Evolutionary conservation across 148 eudicot species (phyloP), one percentile per base, ranked within the genome.

Genomic region (Chenopodium quinoa): DNA sequence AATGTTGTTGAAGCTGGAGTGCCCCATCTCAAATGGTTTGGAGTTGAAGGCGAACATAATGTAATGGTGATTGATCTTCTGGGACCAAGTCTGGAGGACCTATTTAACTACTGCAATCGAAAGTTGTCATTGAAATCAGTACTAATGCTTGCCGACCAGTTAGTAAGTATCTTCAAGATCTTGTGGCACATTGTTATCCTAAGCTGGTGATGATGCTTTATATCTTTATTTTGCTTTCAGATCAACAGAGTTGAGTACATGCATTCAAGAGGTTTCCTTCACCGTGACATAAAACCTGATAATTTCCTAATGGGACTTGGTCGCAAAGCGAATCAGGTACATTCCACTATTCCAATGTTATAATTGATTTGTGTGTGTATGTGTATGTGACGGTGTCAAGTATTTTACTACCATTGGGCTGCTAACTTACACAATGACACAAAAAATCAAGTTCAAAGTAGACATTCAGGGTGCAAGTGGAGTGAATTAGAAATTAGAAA

Each of bases 221-320:
- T 56, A 77, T 48, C 63, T 77, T 79, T 40, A 22, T 75, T 40
- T 44, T 71, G 20, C 34, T 78, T 85, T 71, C 84, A 93, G 97
- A 91, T 93, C 75, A 91, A 88, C 73, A 86, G 97, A 85, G 93
- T 93, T 75, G 97, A 93, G 81, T 91, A 89, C 84, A 90, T 92
- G 93, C 97, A 93, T 77, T 85, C 92, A 5, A 91, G 91, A 89
- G 94, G 97, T 64, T 92, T 93, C 84, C 97, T 93, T 88, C 97
- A 93, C 85, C 97, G 97, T 85, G 97, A 93, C 78, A 93, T 93
- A 70, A 93, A 93, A 80, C 97, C 97, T 58, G 97, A 93, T 84
- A 93, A 93, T 81, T 93, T 93, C 76, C 79, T 93, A 63, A 93
- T 93, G 97, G 97, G 97, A 52, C 89, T 93, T 60, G 97, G 97